phyloP scores from a whole-genome alignment of 257 asterid species.

The Nicotiana noctiflora region DNA sequence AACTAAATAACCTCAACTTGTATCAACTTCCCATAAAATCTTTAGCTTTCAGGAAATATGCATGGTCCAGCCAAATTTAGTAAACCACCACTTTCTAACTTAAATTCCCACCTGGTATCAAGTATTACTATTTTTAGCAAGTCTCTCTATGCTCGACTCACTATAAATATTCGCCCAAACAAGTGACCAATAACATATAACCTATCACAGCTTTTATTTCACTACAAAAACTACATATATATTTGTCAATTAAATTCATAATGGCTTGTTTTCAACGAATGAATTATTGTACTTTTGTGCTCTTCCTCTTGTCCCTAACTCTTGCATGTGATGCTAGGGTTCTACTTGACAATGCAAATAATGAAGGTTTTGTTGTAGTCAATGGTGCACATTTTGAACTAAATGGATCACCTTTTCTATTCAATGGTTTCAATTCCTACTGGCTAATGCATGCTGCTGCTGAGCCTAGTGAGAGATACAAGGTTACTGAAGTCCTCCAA shows the following conservation, averaged over 20 bases:
- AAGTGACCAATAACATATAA: background rate
- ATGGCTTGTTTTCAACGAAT: background rate
- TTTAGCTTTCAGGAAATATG: background rate
- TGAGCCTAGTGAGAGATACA: constrained; percentile 32
- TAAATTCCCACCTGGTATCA: background rate
- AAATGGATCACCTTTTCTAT: constrained; percentile 34
- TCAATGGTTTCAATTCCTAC: constrained; percentile 57
- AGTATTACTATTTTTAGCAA: constrained; percentile 4
- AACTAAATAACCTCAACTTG: background rate
- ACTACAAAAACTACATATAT: background rate
- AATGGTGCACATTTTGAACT: constrained; percentile 32
- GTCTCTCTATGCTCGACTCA: background rate
- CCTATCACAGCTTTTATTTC: background rate
- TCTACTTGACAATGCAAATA: background rate
- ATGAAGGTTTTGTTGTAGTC: constrained; percentile 20
- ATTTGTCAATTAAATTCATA: background rate
- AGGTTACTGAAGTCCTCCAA: constrained; percentile 30
- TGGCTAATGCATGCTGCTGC: constrained; percentile 54
- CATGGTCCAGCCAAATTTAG: background rate
- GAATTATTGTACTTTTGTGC: background rate
- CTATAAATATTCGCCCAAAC: background rate
- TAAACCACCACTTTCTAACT: constrained; percentile 6
- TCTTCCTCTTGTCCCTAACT: background rate
- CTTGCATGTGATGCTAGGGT: constrained; percentile 16
- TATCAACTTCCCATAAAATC: constrained; percentile 1